Conservation (phyloP, 2,329 filamentous ascomycete genomes). For the Aspergillus udagawae region DNA sequence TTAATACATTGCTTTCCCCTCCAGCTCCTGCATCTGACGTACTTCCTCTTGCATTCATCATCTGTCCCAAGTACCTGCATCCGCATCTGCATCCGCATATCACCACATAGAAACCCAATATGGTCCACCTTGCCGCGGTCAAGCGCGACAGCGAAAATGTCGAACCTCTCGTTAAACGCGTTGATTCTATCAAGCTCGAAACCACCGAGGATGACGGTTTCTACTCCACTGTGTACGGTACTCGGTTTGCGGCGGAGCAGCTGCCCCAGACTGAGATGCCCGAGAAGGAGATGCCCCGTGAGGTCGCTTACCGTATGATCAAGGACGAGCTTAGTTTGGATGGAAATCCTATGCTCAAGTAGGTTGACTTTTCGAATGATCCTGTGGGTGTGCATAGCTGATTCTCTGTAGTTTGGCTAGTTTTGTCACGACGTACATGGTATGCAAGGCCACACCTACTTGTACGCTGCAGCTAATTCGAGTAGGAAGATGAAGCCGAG, state of each 20-base stretch:
- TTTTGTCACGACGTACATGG: conserved; percentile 97
- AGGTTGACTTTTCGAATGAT: conserved; percentile 7
- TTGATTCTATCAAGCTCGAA: conserved; percentile 47
- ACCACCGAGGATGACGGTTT: conserved; percentile 46
- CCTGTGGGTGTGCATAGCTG: too few species aligned
- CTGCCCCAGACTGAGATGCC: conserved; percentile 84
- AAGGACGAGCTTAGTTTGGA: conserved; percentile 90
- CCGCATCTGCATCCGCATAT: background rate
- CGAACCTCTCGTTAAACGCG: conserved; percentile 33
- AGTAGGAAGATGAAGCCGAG: conserved; percentile 85
- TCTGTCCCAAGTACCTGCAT: background rate
- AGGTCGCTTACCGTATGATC: conserved; percentile 95
- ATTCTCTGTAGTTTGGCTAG: conserved; percentile 61
- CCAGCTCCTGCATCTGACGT: background rate
- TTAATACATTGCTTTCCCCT: background rate
- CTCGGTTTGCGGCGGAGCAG: conserved; percentile 73
- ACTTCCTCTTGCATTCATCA: background rate
- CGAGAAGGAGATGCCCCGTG: conserved; percentile 81
- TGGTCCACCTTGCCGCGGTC: conserved; percentile 42
- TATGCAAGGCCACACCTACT: conserved; percentile 34
- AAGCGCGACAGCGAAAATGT: conserved; percentile 35
- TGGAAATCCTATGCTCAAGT: conserved; percentile 77
- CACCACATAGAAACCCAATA: conserved; percentile 11
- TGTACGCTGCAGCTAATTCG: background rate
- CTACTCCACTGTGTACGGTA: conserved; percentile 83